A percentile compares a stretch with the other conserved stretches of the same genome.
Conservation (phyloP, 169 alveolate genomes). For the Plasmodium chabaudi region DNA sequence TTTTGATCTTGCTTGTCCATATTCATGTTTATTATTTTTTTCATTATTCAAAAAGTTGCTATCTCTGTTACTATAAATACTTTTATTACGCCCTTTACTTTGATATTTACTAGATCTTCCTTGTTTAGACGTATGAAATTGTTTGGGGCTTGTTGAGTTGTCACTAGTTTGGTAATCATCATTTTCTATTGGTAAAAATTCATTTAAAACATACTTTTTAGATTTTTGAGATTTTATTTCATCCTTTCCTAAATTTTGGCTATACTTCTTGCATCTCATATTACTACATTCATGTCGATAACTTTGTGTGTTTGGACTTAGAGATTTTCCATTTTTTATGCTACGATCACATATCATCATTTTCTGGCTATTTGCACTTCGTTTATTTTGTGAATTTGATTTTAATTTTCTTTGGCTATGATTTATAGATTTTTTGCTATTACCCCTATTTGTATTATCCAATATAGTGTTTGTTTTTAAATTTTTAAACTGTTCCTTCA, state of each 20-base stretch:
- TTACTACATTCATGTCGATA: neutral
- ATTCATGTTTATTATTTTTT: neutral
- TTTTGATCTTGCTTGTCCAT: neutral
- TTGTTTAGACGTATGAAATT: no score
- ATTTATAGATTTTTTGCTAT: no score
- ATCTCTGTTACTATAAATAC: neutral
- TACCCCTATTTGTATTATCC: no score
- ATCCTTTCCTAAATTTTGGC: neutral
- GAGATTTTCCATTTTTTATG: no score
- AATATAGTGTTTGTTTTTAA: slow-evolving; percentile 40
- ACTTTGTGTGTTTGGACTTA: no score
- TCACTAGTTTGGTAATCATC: no score
- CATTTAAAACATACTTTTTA: neutral
- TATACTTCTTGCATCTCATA: neutral
- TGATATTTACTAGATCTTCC: neutral
- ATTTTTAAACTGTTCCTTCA: slow-evolving; percentile 5
- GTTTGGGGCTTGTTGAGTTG: no score
- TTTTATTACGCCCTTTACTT: neutral
- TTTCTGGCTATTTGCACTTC: no score
- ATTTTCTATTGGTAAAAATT: slow-evolving; percentile 33
- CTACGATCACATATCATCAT: no score
- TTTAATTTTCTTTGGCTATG: no score
- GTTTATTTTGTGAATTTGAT: no score
- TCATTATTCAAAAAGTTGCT: neutral
- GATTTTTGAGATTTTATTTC: neutral